These are phyloP conservation scores for Teratosphaeria gauchensis DNA, from an alignment of 2,329 filamentous ascomycete species.

Conservation along the genomic window DNA sequence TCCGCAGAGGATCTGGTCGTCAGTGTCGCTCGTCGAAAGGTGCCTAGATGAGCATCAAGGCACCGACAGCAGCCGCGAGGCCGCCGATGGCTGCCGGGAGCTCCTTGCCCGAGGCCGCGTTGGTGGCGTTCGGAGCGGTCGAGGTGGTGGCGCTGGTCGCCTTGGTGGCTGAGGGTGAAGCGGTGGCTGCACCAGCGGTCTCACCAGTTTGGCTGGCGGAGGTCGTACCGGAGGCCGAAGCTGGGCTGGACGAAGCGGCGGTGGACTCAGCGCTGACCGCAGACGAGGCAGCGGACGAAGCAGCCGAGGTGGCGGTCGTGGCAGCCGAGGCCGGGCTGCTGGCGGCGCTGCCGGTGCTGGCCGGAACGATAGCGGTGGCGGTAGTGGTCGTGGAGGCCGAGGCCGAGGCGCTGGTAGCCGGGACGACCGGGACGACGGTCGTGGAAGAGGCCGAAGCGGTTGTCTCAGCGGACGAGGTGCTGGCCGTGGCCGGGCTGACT, in stretches of 20 bases:
- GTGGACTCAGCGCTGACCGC: conserved; percentile 1
- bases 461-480: background rate
- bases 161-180: background rate
- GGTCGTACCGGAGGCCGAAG: conserved; percentile 1
- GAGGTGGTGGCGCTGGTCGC: conserved; percentile 5
- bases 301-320: conserved; percentile 4
- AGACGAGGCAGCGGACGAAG: background rate
- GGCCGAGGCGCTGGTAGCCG: conserved; percentile 4
- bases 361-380: conserved; percentile 4
- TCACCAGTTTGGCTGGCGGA: background rate
- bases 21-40: background rate
- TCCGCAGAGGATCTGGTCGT: conserved; percentile 1
- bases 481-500: conserved; percentile 3
- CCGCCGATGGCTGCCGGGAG: conserved; percentile 10
- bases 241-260: background rate
- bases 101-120: conserved; percentile 7
- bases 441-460: conserved; percentile 3
- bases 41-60: conserved; percentile 2
- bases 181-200: conserved; percentile 1
- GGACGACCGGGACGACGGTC: conserved; percentile 5
- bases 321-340: conserved; percentile 7
- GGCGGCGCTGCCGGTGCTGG: conserved; percentile 4
- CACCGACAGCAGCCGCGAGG: conserved; percentile 7
- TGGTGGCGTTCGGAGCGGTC: conserved; percentile 6
- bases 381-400: conserved; percentile 6